Base-by-base conservation (phyloP, 106 monocot species). In the Phalaenopsis aphrodite region DNA sequence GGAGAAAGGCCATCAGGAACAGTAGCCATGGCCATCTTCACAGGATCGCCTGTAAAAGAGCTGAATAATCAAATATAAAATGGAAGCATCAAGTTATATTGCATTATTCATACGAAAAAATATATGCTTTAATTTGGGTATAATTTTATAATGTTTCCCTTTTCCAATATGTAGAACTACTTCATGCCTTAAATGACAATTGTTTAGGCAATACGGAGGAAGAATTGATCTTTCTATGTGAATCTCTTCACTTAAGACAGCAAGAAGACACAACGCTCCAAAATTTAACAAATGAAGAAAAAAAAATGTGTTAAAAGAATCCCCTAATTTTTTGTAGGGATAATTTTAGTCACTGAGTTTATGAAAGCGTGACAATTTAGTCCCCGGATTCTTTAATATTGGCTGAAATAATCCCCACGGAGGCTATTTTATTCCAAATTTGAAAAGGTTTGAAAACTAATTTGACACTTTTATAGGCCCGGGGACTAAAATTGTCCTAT, bases 21-120 rank as follows among this genome's bases (percentile, higher is more conserved):
- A 80, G 75, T 84, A 12, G 89, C 91, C 87, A 91, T 86, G 74
- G 93, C 95, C 90, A 95, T 84, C 84, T 95, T 95, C 61, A 93
- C 43, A 67, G 95, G 95, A 81, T 93, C 88, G 73, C 93, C 95
- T 95, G 56, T 41, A 76, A 72, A 21, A 41, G 36, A 74, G 46
- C 79, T 61, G 18, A 61, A 79, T 75, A 67, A 23, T 30, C 57
- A 58, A 41, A 18, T 73, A 48, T 30, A 37, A 8, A 48, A 37
- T 21, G 69, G 74, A 74, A 17, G 18, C n/a, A 74, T 74, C 18
- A 74, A 18, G 41, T 42, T 4, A 42, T 17, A n/a, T 41, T 39
- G 2, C 69, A 69, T 38, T 6, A 69, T 21, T 61, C 37, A 47
- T 37, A 15, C 43, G 65, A 65, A 6, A 45, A 45, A 45, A 3